These are phyloP conservation scores for Nicotiana tabacum DNA, from an alignment of 257 asterid genomes.

Conservation along the genomic window DNA sequence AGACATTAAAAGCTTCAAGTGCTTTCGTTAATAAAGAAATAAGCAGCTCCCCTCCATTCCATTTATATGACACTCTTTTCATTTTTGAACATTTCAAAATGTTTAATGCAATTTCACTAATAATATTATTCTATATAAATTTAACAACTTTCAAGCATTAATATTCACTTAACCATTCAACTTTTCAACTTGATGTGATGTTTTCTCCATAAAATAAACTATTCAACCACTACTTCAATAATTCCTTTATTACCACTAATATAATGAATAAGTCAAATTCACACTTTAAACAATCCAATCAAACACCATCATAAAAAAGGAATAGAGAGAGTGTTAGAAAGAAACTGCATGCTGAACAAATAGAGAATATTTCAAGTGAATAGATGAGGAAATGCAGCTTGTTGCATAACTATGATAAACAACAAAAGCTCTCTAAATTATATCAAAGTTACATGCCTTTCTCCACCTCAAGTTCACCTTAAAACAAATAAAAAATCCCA, in stretches of 20 bases:
- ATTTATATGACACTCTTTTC: too few relatives aligned
- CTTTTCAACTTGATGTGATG: neutral
- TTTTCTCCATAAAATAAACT: neutral
- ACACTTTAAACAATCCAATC: neutral
- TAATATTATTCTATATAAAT: too few relatives aligned
- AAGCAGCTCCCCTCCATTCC: too few relatives aligned
- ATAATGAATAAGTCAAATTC: too few relatives aligned
- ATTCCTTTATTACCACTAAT: too few relatives aligned
- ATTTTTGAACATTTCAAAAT: too few relatives aligned
- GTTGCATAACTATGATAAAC: neutral
- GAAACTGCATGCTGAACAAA: neutral
- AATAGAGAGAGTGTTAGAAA: neutral
- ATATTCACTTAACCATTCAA: too few relatives aligned
- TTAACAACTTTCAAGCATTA: too few relatives aligned
- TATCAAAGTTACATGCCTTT: neutral
- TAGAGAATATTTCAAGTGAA: neutral
- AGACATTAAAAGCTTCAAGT: too few relatives aligned
- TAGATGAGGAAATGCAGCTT: neutral
- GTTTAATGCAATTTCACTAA: too few relatives aligned
- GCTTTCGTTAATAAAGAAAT: too few relatives aligned
- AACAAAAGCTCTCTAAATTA: neutral
- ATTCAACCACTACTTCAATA: neutral
- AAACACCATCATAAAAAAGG: neutral
- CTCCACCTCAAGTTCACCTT: neutral
- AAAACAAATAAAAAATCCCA: neutral